These are phyloP conservation scores for Arthrobotrys iridis DNA, from an alignment of 2,329 filamentous ascomycete species.

Conservation along the genomic window DNA sequence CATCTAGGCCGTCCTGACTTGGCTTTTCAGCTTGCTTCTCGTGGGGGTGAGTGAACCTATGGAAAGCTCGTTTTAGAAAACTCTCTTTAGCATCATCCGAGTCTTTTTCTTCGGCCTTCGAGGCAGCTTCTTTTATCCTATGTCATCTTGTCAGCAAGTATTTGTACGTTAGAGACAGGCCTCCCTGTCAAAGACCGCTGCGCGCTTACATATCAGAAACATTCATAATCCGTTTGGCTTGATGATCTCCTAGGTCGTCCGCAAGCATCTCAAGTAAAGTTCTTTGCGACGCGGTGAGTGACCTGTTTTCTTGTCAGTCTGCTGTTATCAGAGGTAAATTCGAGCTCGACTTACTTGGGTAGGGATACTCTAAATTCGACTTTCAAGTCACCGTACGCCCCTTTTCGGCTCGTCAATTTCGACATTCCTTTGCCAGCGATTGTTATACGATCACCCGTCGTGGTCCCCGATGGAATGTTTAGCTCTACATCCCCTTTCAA, in stretches of 20 bases:
- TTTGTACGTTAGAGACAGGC: background rate
- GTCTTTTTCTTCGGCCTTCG: background rate
- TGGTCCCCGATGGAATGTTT: constrained; percentile 89
- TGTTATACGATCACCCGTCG: constrained; percentile 90
- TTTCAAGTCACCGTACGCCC: constrained; percentile 79
- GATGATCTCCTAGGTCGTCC: constrained; percentile 93
- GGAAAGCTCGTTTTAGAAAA: constrained; percentile 44
- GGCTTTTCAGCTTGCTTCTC: constrained; percentile 39
- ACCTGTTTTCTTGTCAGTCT: constrained; percentile 49
- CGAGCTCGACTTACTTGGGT: constrained; percentile 76
- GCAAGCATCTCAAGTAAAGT: constrained; percentile 95
- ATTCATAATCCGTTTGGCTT: constrained; percentile 91
- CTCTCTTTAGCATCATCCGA: constrained; percentile 17
- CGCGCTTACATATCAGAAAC: constrained; percentile 64
- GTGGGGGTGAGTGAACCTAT: constrained; percentile 35
- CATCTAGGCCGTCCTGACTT: background rate
- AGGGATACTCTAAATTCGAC: constrained; percentile 95
- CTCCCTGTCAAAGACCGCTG: background rate
- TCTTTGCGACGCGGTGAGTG: constrained; percentile 84
- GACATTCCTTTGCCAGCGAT: constrained; percentile 94
- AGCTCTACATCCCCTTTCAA: constrained; percentile 90
- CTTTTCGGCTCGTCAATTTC: constrained; percentile 73
- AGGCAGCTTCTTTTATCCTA: constrained; percentile 33
- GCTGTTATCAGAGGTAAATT: background rate
- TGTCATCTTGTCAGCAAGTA: background rate